A percentile compares a stretch with the other conserved stretches of the same genome.
Conservation (phyloP, 352 stramenopile species). For the Globisporangium yorkense region DNA sequence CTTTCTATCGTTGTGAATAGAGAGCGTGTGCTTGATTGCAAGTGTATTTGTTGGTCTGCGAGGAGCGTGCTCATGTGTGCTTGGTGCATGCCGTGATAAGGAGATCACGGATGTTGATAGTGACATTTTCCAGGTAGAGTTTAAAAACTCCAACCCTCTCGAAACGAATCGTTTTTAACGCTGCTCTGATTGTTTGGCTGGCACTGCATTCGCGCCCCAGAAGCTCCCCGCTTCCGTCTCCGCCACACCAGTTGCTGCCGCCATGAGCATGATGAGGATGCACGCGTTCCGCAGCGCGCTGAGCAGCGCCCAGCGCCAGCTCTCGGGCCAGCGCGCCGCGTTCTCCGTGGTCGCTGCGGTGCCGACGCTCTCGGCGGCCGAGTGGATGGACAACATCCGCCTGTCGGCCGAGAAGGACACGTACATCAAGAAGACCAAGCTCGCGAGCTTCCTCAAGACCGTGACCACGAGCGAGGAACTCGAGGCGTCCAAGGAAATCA, state of each 20-base stretch:
- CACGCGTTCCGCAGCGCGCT: conserved; percentile 67
- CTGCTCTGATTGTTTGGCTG: background rate
- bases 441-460: conserved; percentile 79
- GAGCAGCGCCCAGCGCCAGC: conserved; percentile 42
- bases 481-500: conserved; percentile 77
- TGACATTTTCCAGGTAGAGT: background rate
- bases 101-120: background rate
- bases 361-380: conserved; percentile 47
- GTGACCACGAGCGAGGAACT: conserved; percentile 78
- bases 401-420: conserved; percentile 65
- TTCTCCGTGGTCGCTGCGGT: conserved; percentile 27
- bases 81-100: background rate
- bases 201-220: background rate
- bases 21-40: too few relatives aligned
- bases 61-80: too few relatives aligned
- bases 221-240: background rate
- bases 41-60: too few relatives aligned
- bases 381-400: conserved; percentile 82
- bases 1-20: too few relatives aligned
- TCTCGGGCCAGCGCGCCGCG: conserved; percentile 27
- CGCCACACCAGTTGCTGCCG: background rate
- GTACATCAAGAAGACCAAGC: conserved; percentile 78
- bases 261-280: conserved; percentile 29
- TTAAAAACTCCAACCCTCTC: too few relatives aligned
- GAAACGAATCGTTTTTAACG: too few relatives aligned